Evolutionary conservation across 305 asterid genomes (phyloP).

Genomic region (Euphrasia arctica): DNA sequence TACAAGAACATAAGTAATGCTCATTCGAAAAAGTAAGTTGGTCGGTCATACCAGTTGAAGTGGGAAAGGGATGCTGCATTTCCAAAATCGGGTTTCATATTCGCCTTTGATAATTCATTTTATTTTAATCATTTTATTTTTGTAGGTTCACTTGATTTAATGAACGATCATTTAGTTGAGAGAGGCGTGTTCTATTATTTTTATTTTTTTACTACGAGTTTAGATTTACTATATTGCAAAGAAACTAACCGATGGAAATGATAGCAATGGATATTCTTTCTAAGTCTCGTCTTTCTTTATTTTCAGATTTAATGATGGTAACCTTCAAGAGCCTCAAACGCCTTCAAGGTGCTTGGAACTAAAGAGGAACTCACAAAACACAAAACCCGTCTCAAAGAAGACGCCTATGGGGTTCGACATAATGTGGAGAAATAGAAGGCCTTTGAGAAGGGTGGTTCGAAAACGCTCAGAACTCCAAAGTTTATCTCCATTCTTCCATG

Average conservation of each 20-base stretch:
- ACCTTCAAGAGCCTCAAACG: conserved; percentile 82
- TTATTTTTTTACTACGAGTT: neutral
- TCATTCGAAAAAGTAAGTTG: no score
- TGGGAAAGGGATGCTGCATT: no score
- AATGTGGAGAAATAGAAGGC: conserved; percentile 73
- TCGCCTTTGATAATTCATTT: no score
- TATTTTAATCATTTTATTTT: no score
- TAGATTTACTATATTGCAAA: no score
- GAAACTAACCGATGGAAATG: neutral
- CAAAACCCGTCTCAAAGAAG: conserved; percentile 32
- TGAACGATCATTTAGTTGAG: no score
- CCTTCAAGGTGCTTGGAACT: conserved; percentile 62
- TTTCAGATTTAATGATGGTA: conserved; percentile 47
- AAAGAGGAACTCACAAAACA: conserved; percentile 46
- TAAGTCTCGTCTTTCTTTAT: conserved; percentile 13
- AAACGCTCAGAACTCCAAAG: conserved; percentile 56
- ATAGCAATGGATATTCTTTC: neutral
- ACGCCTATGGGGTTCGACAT: conserved; percentile 23
- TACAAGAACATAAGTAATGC: neutral
- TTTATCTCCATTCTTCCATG: conserved; percentile 61
- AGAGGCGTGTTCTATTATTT: no score
- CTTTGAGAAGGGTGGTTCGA: conserved; percentile 63
- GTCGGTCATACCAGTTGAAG: no score
- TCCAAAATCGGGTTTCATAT: no score
- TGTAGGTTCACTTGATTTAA: no score